phyloP scores from a whole-genome alignment of 192 early-diverging fungal genomes.

The Coemansia sp. region DNA sequence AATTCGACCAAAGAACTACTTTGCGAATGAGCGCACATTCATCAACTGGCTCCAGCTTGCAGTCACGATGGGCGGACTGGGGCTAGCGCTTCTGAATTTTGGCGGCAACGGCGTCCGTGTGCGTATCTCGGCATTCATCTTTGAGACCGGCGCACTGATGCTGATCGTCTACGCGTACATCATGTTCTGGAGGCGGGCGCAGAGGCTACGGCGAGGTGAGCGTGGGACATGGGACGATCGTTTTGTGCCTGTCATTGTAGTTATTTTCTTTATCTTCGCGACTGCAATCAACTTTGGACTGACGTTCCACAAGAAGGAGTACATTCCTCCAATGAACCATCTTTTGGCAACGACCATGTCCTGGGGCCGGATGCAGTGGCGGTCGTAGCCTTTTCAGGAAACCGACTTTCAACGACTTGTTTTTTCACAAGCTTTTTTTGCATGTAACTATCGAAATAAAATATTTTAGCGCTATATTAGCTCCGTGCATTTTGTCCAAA shows the following conservation, averaged over 20 bases:
- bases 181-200: slow-evolving; percentile 52
- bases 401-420: not conserved
- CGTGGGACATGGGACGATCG: slow-evolving; percentile 55
- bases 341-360: slow-evolving; percentile 61
- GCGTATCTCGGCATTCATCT: slow-evolving; percentile 53
- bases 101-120: slow-evolving; percentile 52
- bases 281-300: slow-evolving; percentile 57
- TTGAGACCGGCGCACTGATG: slow-evolving; percentile 48
- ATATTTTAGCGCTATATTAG: not conserved
- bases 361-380: slow-evolving; percentile 28
- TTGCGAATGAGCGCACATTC: slow-evolving; percentile 89
- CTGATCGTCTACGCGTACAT: slow-evolving; percentile 54
- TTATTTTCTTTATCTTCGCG: slow-evolving; percentile 52
- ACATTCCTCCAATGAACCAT: slow-evolving; percentile 47
- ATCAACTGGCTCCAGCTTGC: slow-evolving; percentile 79
- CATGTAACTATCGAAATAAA: not conserved
- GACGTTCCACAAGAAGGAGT: slow-evolving; percentile 57
- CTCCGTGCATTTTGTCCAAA: not conserved
- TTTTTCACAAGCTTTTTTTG: not conserved
- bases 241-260: slow-evolving; percentile 44
- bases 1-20: slow-evolving; percentile 71
- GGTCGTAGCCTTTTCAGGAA: slow-evolving; percentile 4
- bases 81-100: slow-evolving; percentile 69
- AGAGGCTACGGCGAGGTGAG: slow-evolving; percentile 49
- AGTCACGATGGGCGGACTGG: slow-evolving; percentile 63